Evolutionary conservation across 768 basidiomycete genomes (phyloP).

Genomic region (Holtermanniella nyarrowii): DNA sequence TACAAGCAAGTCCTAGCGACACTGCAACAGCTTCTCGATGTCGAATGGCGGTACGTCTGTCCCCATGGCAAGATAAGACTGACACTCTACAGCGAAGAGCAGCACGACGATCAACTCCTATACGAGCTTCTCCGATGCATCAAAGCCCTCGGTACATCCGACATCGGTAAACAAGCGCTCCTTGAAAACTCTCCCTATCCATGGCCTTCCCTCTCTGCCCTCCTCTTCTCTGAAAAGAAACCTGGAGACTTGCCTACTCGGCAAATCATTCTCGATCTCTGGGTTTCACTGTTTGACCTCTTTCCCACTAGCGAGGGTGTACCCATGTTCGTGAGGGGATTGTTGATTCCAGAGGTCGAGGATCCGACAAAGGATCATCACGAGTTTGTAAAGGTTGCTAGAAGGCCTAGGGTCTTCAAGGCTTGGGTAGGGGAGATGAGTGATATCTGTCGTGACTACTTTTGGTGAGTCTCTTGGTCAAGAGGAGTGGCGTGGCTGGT

Average conservation of each 20-base stretch:
- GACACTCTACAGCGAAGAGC: slow-evolving; percentile 65
- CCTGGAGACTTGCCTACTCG: slow-evolving; percentile 86
- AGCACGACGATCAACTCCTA: slow-evolving; percentile 89
- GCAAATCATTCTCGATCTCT: slow-evolving; percentile 78
- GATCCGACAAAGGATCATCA: slow-evolving; percentile 35
- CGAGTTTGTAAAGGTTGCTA: slow-evolving; percentile 41
- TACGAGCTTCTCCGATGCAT: slow-evolving; percentile 87
- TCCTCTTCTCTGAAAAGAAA: slow-evolving; percentile 95
- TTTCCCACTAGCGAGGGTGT: slow-evolving; percentile 49
- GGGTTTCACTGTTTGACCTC: slow-evolving; percentile 77
- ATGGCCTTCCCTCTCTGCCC: slow-evolving; percentile 66
- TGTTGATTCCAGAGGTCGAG: slow-evolving; percentile 26
- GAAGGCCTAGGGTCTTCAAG: slow-evolving; percentile 56
- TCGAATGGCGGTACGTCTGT: slow-evolving; percentile 84
- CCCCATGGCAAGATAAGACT: background rate
- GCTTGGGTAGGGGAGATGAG: slow-evolving; percentile 71
- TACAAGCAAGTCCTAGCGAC: slow-evolving; percentile 73
- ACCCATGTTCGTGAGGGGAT: slow-evolving; percentile 9
- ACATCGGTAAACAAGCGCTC: slow-evolving; percentile 76
- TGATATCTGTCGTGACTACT: slow-evolving; percentile 73
- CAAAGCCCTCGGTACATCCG: slow-evolving; percentile 72
- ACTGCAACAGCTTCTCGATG: slow-evolving; percentile 79
- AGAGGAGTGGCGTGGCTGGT: background rate
- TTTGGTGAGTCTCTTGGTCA: slow-evolving; percentile 33
- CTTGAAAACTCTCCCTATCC: slow-evolving; percentile 82